Evolutionary conservation across 345 rosid species (phyloP).

Genomic region (Nasturtium officinale): DNA sequence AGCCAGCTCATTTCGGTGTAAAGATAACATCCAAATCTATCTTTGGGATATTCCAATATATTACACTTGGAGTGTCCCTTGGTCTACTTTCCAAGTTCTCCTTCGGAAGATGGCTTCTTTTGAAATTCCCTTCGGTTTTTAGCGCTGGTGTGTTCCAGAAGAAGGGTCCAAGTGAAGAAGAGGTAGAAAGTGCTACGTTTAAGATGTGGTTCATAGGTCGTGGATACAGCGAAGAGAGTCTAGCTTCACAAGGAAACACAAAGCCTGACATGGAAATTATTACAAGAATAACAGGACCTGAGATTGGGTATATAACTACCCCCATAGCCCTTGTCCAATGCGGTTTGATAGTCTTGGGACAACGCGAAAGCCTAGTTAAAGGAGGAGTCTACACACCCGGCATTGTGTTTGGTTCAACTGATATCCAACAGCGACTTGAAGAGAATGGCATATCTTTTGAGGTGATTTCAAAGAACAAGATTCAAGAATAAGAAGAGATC

Average conservation of each 20-base stretch:
- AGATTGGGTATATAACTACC: constrained; percentile 80
- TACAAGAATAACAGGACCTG: constrained; percentile 83
- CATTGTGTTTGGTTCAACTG: constrained; percentile 73
- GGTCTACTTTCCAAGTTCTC: constrained; percentile 57
- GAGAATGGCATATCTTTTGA: constrained; percentile 82
- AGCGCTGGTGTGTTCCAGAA: constrained; percentile 82
- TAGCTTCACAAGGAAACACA: constrained; percentile 46
- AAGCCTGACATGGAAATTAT: constrained; percentile 69
- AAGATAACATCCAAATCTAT: constrained; percentile 68
- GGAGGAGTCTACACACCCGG: constrained; percentile 87
- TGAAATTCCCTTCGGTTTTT: constrained; percentile 79
- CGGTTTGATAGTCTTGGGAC: constrained; percentile 60
- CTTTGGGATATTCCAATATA: constrained; percentile 52
- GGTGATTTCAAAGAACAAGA: constrained; percentile 57
- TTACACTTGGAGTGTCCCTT: constrained; percentile 62
- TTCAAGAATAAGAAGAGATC: constrained; percentile 35
- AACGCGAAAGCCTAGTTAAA: constrained; percentile 61
- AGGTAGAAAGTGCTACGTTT: constrained; percentile 74
- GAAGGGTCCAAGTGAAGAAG: constrained; percentile 81
- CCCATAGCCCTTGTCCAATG: constrained; percentile 73
- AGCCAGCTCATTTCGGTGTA: constrained; percentile 80
- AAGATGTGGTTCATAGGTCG: constrained; percentile 90
- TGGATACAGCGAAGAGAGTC: constrained; percentile 61
- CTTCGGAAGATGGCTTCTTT: constrained; percentile 79
- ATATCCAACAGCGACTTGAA: constrained; percentile 68